Evolutionary conservation across 2,329 filamentous ascomycete species (phyloP), one percentile per base, ranked within the genome.

Genomic region (Domatiomyces catenatus): DNA sequence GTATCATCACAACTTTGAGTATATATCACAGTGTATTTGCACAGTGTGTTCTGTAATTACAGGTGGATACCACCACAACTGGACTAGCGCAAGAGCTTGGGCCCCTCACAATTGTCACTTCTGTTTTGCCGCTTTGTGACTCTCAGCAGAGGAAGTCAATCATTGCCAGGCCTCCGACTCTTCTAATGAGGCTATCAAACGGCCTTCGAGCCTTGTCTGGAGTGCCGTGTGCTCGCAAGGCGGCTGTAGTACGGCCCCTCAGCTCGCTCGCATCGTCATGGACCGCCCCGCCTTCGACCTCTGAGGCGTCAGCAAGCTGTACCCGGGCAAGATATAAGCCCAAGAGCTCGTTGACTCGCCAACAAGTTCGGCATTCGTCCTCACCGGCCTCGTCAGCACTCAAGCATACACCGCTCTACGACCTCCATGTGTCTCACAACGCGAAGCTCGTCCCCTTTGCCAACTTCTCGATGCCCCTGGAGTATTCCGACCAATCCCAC

Each of bases 381-480:
- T 43, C 55, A 8, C n/a, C n/a, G n/a, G n/a, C n/a, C n/a, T 42
- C 45, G n/a, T 44, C 28, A 8, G 49, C 52, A 12, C 52, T 69
- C 52, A 64, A 63, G 36, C 64, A 64, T 68, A 93, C 86, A 2
- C 80, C 83, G 24, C 74, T 95, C 19, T 84, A 90, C 67, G 81
- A 87, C 60, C 72, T 93, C 19, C 85, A 94, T 66, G 62, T 89
- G 55, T 75, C 78, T 52, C 74, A 86, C 63, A 86, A 86, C 59
- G 92, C 77, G 58, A 95, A 94, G 71, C 92, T 96, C 80, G 90
- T 95, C 47, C 86, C 87, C n/a, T 98, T 95, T 69, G 90, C 86
- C 56, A 88, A 87, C 58, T 94, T 83, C 71, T 75, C 79, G 60
- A 95, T 98, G 87, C 92, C 92, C 6, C 81, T 98, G 44, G 84